Evolutionary conservation across 345 rosid species (phyloP).

Genomic region (Mallotus nudiflorus): DNA sequence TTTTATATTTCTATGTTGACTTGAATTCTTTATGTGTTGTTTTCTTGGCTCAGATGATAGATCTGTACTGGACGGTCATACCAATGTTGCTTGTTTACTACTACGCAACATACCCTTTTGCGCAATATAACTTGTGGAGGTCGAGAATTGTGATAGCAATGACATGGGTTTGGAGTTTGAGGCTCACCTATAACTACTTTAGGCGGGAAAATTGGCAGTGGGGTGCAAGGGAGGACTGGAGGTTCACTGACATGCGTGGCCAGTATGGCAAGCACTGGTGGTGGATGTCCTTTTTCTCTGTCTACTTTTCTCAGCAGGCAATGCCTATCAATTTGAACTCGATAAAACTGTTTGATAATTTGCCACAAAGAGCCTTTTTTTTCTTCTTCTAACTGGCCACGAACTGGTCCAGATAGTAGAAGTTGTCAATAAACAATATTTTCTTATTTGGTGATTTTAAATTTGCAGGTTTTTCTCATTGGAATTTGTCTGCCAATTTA

Average conservation of each 20-base stretch:
- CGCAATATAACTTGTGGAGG: constrained; percentile 57
- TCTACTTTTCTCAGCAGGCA: constrained; percentile 92
- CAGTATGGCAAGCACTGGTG: constrained; percentile 91
- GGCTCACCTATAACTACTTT: constrained; percentile 85
- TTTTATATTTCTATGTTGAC: constrained; percentile 11
- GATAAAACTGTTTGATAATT: constrained; percentile 35
- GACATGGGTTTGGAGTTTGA: constrained; percentile 81
- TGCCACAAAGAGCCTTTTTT: constrained; percentile 35
- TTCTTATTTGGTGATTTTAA: neutral
- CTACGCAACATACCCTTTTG: constrained; percentile 74
- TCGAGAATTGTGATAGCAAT: constrained; percentile 56
- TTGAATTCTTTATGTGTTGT: constrained; percentile 8
- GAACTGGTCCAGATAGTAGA: no score
- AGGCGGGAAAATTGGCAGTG: constrained; percentile 96
- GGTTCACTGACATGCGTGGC: constrained; percentile 74
- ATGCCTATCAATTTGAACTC: neutral
- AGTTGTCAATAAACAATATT: neutral
- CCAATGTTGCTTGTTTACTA: constrained; percentile 79
- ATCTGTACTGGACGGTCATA: constrained; percentile 91
- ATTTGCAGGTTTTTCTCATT: constrained; percentile 69
- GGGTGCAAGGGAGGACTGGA: constrained; percentile 98
- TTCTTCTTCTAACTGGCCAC: no score
- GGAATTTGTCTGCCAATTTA: constrained; percentile 80
- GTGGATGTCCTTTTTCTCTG: constrained; percentile 92
- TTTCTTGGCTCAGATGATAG: no score